Evolutionary conservation across 2,329 filamentous ascomycete species (phyloP).

Genomic region (Diaporthe ilicicola): DNA sequence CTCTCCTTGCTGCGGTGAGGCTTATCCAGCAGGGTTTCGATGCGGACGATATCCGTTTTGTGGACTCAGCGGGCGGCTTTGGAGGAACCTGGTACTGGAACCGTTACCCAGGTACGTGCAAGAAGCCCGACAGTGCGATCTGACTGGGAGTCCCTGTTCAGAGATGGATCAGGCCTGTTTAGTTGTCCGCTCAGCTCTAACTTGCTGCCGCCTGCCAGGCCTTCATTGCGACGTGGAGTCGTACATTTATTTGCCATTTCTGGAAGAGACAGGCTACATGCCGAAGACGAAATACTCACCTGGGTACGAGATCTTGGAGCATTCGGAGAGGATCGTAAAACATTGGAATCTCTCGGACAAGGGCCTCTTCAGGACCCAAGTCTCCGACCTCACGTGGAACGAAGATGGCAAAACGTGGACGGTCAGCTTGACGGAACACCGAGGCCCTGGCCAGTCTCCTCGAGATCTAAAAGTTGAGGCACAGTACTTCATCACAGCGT

Average conservation of each 20-base stretch:
- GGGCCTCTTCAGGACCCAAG: background rate
- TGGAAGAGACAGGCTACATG: constrained; percentile 29
- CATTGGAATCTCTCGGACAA: constrained; percentile 5
- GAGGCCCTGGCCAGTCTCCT: background rate
- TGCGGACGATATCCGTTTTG: constrained; percentile 46
- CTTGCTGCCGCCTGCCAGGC: background rate
- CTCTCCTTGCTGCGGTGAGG: constrained; percentile 43
- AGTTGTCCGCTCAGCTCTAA: background rate
- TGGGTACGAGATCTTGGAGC: constrained; percentile 63
- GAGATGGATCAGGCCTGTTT: too few species aligned
- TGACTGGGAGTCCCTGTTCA: too few species aligned
- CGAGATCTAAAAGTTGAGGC: background rate
- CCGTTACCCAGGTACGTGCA: background rate
- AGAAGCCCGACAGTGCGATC: too few species aligned
- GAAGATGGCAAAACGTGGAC: constrained; percentile 39
- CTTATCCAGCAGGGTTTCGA: constrained; percentile 46
- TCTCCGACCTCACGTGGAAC: background rate
- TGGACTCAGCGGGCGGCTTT: constrained; percentile 18
- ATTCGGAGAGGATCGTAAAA: background rate
- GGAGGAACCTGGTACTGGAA: constrained; percentile 20
- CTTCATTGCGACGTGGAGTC: constrained; percentile 41
- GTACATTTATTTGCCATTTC: constrained; percentile 31
- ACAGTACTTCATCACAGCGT: constrained; percentile 19
- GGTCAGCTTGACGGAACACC: constrained; percentile 31
- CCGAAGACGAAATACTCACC: constrained; percentile 59